phyloP scores from a whole-genome alignment of 78 protist species.

The Emiliania huxleyi region DNA sequence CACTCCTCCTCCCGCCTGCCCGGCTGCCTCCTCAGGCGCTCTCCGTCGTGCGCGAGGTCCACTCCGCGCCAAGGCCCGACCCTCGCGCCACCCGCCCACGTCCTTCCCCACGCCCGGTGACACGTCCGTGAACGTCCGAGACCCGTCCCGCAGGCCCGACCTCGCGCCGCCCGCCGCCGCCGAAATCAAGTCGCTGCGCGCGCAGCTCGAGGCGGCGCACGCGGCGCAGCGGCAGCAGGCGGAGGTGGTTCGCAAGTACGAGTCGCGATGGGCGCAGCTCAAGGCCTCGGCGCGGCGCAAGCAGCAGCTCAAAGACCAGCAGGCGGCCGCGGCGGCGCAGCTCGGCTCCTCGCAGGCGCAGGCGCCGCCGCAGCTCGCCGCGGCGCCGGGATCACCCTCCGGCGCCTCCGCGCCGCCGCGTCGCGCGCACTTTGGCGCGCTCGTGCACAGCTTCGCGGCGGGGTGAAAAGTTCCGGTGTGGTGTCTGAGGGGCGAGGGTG shows the following conservation, averaged over 20 bases:
- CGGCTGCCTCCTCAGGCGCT: no score
- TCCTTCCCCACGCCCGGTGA: no score
- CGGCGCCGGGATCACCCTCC: not conserved
- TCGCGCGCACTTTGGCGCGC: not conserved
- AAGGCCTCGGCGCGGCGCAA: not conserved
- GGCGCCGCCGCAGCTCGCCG: not conserved
- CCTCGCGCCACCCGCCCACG: no score
- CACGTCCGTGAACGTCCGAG: no score
- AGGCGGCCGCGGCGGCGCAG: not conserved
- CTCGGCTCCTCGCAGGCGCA: not conserved
- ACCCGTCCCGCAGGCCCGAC: no score
- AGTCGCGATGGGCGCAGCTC: not conserved
- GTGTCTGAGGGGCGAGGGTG: no score
- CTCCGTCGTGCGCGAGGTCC: no score
- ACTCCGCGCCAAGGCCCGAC: no score
- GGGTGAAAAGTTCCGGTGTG: no score
- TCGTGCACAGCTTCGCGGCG: not conserved
- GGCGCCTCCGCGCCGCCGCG: not conserved
- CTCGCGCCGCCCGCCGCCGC: not conserved
- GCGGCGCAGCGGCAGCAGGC: not conserved
- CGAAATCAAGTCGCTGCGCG: not conserved
- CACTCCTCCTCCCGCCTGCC: no score
- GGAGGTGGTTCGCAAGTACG: not conserved
- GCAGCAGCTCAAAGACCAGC: not conserved
- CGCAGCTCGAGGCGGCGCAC: not conserved